Base-by-base conservation (phyloP, 805 yeast genomes). In the Diddensiella santjacobensis region DNA sequence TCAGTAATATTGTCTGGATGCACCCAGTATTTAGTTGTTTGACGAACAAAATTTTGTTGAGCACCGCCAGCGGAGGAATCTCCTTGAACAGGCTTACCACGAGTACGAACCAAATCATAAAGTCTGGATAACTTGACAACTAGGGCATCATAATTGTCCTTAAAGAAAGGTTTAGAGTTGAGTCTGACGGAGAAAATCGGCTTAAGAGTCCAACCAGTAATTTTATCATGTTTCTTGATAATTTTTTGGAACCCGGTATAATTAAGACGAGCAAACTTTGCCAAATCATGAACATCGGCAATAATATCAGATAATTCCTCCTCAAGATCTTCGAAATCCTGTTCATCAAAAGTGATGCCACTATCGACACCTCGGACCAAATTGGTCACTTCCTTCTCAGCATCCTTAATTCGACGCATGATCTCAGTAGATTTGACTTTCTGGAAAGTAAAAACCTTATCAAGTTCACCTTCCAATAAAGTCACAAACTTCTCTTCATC, bases 1-100 rank as follows among this genome's bases (percentile, higher is more conserved):
- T 93, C 98, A 13, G 98, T 93, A 65, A 93, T 89, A 67, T 93
- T 91, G 68, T 93, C 98, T 2, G 97, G 96, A 63, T 93, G 99
- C 26, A 93, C 98, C 99, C 99, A 93, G 70, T 93, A 93, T 65
- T 93, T 93, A 4, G 99, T 93, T 18, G 99, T 93, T 70, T 93
- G 99, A 69, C 99, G 84, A 40, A 93, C 98, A 62, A 93, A 93
- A 71, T 93, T 93, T 68, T 93, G 99, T 74, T 90, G 97, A 38
- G 84, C 77, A 39, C 99, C 99, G 62, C 99, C 99, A n/a, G 99
- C 97, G 3, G 97, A 66, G 3, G 96, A 82, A 69, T 93, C 99
- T 55, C 98, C 98, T 61, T 80, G 78, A 35, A 88, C 87, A 11
- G 99, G 98, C 63, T 88, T 86, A 59, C 99, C 99, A 58, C 96